Evolutionary conservation across 2,329 filamentous ascomycete genomes (phyloP).

Genomic region (Penicillium glabrum): DNA sequence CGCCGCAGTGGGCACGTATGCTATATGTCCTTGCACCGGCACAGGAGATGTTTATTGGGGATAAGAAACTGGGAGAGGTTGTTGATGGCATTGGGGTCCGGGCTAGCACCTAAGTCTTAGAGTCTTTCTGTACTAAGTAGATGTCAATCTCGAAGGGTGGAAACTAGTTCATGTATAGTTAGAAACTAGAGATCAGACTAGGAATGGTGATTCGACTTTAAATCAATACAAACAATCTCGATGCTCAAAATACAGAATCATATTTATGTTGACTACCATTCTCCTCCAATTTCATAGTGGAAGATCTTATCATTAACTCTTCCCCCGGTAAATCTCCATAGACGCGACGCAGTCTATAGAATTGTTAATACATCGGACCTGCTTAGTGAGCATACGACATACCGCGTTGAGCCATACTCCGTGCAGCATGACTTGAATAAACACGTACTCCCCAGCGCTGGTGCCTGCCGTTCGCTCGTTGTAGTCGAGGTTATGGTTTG

Average conservation of each 20-base stretch:
- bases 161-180: too few species aligned
- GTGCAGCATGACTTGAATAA: conserved; percentile 53
- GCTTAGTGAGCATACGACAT: background rate
- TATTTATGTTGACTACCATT: conserved; percentile 41
- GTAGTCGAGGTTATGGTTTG: conserved; percentile 46
- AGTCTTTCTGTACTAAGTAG: too few species aligned
- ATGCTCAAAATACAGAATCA: background rate
- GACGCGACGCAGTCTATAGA: conserved; percentile 29
- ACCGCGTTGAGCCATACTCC: conserved; percentile 47
- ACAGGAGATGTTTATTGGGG: conserved; percentile 26
- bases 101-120: conserved; percentile 15
- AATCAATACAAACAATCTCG: too few species aligned
- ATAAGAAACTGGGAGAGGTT: conserved; percentile 27
- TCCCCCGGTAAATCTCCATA: conserved; percentile 54
- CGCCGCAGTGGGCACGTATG: conserved; percentile 27
- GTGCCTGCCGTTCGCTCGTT: conserved; percentile 44
- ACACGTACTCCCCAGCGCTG: conserved; percentile 44
- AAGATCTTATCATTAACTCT: conserved; percentile 51
- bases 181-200: too few species aligned
- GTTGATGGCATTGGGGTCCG: conserved; percentile 26
- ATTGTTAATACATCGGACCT: background rate
- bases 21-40: conserved; percentile 27
- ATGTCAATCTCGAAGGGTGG: too few species aligned
- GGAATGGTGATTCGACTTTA: too few species aligned
- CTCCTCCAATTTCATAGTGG: conserved; percentile 55